phyloP scores from a whole-genome alignment of 106 monocot species.

The Dendrobium chrysotoxum region DNA sequence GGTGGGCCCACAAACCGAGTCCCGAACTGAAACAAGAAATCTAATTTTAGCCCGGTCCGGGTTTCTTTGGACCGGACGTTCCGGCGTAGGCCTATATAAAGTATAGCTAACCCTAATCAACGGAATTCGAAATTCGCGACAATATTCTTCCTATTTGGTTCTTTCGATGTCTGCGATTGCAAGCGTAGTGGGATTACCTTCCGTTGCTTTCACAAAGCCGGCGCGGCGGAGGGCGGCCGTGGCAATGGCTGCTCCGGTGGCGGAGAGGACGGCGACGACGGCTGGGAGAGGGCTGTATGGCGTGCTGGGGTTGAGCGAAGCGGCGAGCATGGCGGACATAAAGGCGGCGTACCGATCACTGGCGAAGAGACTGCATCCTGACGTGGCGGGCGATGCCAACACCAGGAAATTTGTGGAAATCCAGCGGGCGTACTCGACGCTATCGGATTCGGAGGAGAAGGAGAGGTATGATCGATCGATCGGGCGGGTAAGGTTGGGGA shows the following conservation, averaged over 20 bases:
- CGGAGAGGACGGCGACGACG: background rate
- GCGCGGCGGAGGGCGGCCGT: background rate
- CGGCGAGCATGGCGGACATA: constrained; percentile 40
- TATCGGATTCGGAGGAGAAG: constrained; percentile 26
- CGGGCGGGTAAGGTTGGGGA: background rate
- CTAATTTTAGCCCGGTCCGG: no score
- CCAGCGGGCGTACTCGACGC: constrained; percentile 26
- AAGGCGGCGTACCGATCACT: constrained; percentile 56
- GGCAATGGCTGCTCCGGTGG: constrained; percentile 2
- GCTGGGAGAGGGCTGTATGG: constrained; percentile 26
- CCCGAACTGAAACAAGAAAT: no score
- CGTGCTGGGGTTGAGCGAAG: constrained; percentile 30
- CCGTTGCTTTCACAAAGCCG: background rate
- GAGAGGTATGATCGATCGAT: constrained; percentile 17
- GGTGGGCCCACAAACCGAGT: no score
- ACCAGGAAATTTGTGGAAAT: constrained; percentile 31
- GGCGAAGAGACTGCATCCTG: constrained; percentile 57
- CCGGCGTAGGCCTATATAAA: no score
- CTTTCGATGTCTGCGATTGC: background rate
- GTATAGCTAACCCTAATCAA: no score
- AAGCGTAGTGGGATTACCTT: background rate
- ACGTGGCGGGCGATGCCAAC: constrained; percentile 12
- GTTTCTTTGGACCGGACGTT: no score
- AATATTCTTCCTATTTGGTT: no score
- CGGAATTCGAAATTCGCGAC: no score